Conservation (phyloP, 495 filamentous ascomycete species). For the Penicillium atrosanguineum region DNA sequence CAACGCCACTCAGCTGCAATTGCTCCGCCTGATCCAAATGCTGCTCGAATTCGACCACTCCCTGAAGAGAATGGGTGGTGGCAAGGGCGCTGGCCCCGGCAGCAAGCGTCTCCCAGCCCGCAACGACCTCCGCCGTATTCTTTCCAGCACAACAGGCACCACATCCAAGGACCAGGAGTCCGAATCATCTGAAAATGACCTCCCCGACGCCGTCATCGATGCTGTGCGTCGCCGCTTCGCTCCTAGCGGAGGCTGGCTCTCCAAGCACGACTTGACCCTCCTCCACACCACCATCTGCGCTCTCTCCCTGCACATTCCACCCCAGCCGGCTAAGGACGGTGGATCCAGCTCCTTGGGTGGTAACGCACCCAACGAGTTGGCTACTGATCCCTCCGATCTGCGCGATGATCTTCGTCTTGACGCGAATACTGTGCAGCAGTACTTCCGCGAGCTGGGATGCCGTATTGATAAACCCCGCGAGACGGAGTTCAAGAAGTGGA, state of each 20-base stretch:
- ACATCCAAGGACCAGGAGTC: conserved; percentile 5
- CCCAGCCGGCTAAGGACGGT: conserved; percentile 38
- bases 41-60: conserved; percentile 61
- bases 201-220: conserved; percentile 64
- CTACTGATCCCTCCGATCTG: conserved; percentile 72
- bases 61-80: conserved; percentile 32
- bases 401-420: conserved; percentile 78
- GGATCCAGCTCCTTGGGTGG: conserved; percentile 45
- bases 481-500: conserved; percentile 40
- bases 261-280: conserved; percentile 60
- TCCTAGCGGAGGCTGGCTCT: conserved; percentile 52
- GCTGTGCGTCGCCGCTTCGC: conserved; percentile 68
- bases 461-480: conserved; percentile 41
- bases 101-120: conserved; percentile 42
- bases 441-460: conserved; percentile 84
- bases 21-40: conserved; percentile 59
- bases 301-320: conserved; percentile 54
- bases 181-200: conserved; percentile 14
- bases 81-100: conserved; percentile 29
- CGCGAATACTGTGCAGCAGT: conserved; percentile 53
- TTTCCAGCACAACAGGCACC: conserved; percentile 34
- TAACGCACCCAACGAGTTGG: conserved; percentile 69
- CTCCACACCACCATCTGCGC: conserved; percentile 68
- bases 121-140: conserved; percentile 39
- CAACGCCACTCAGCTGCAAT: conserved; percentile 54